Base-by-base conservation (phyloP, 1,284 basidiomycete species). In the Pseudozyma hubeiensis region DNA sequence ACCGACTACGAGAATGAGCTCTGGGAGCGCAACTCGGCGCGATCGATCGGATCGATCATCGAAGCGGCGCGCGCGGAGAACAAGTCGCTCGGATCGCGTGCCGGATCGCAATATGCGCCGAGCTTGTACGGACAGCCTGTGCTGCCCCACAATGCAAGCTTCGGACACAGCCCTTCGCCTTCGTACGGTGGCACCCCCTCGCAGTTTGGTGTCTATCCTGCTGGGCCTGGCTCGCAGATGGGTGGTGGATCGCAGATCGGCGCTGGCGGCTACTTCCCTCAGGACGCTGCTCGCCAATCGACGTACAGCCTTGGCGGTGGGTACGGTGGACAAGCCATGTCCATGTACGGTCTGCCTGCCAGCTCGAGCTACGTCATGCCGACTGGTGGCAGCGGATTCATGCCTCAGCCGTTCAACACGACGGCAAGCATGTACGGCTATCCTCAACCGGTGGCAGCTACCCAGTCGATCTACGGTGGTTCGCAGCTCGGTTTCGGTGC, bases 1-100 rank as follows among this genome's bases (percentile, higher is more conserved):
- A 94, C 92, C 82, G 94, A 94, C 92, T 88, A 79, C 89, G 87
- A 77, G 68, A 66, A 46, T 49, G 65, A 73, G 14, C 63, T 65
- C 45, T 80, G 78, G 75, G 80, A 81, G 48, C 60, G 77, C 52
- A 75, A 78, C 48, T 79, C 72, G 57, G 76, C 65, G 9, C 64
- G 64, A 33, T 75, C 78, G 33, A 80, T 76, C 41, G 75, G 72
- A 33, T 74, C 71, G 5, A 70, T 81, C 46, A 72, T 81, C 63
- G 71, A 77, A 39, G 74, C 77, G n/a, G 73, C 69, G 17, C 65
- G 68, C 5, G 63, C 66, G 13, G 77, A 78, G 57, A 73, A 76
- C 61, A 74, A 70, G 68, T 72, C 62, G 45, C 57, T 64, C 17
- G 75, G 59, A 11, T 78, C 78, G 53, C 64, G 74, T 5, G 76